Conservation (phyloP, 1,139 yeast species). For the Yamadazyma friedrichii region DNA sequence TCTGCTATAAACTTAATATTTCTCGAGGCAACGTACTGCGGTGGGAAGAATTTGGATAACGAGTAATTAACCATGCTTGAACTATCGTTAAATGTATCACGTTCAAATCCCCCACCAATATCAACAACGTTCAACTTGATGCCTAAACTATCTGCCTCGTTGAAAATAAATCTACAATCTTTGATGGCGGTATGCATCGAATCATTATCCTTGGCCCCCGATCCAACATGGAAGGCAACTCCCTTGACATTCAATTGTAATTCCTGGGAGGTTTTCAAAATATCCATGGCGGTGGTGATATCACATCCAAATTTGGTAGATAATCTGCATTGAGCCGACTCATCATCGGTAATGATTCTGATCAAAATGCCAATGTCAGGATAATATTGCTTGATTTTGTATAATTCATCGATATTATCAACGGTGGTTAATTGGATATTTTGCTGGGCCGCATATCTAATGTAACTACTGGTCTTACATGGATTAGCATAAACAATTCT, state of each 20-base stretch:
- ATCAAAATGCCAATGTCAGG: slow-evolving; percentile 71
- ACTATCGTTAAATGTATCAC: slow-evolving; percentile 61
- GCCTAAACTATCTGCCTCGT: slow-evolving; percentile 49
- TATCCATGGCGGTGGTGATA: slow-evolving; percentile 49
- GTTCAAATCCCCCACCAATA: slow-evolving; percentile 92
- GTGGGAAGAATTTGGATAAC: slow-evolving; percentile 59
- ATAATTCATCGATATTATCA: slow-evolving; percentile 83
- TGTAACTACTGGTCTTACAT: slow-evolving; percentile 79
- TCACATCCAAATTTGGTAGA: slow-evolving; percentile 90
- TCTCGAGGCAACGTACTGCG: slow-evolving; percentile 23
- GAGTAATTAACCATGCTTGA: slow-evolving; percentile 58
- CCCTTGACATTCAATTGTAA: slow-evolving; percentile 70
- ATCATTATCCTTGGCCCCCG: slow-evolving; percentile 79
- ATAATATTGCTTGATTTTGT: slow-evolving; percentile 66
- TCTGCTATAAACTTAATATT: slow-evolving; percentile 75
- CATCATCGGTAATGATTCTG: slow-evolving; percentile 88
- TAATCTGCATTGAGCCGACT: slow-evolving; percentile 80
- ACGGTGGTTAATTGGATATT: slow-evolving; percentile 77
- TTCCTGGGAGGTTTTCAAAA: slow-evolving; percentile 63
- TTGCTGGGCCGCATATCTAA: slow-evolving; percentile 62
- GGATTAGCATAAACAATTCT: slow-evolving; percentile 92
- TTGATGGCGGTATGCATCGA: slow-evolving; percentile 69
- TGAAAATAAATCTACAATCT: slow-evolving; percentile 74
- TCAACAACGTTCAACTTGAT: slow-evolving; percentile 59
- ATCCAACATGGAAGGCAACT: slow-evolving; percentile 94